These are phyloP conservation scores for Pascua sp. DNA, from an alignment of 1,284 basidiomycete species.

Conservation along the genomic window DNA sequence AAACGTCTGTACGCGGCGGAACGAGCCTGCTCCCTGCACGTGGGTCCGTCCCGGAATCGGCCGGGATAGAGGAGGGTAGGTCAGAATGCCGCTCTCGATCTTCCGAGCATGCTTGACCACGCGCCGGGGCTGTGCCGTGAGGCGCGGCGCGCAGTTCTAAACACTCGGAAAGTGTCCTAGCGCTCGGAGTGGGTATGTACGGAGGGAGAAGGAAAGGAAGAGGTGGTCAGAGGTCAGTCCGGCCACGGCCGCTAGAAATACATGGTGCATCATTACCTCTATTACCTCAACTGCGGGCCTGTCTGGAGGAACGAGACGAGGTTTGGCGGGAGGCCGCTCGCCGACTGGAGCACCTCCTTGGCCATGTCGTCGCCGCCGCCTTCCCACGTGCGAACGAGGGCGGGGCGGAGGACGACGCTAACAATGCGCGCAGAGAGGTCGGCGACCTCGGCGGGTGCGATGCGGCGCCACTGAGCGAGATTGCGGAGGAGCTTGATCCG, in stretches of 20 bases:
- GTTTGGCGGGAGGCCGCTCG: constrained; percentile 25
- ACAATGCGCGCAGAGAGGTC: constrained; percentile 61
- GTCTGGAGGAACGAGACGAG: constrained; percentile 27
- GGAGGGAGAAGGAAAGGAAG: too few relatives aligned
- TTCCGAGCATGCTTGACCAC: constrained; percentile 18
- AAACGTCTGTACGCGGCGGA: constrained; percentile 32
- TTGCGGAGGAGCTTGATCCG: constrained; percentile 70
- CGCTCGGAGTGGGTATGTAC: too few relatives aligned
- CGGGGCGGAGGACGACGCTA: constrained; percentile 61
- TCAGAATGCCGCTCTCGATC: constrained; percentile 37
- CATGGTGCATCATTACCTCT: constrained; percentile 2
- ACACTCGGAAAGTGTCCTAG: too few relatives aligned
- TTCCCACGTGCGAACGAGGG: constrained; percentile 78
- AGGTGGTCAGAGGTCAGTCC: too few relatives aligned
- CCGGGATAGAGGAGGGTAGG: constrained; percentile 22
- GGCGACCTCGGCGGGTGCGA: constrained; percentile 61
- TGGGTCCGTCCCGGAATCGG: constrained; percentile 5
- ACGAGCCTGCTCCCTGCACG: constrained; percentile 27
- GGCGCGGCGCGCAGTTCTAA: not conserved
- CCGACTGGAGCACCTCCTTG: constrained; percentile 55
- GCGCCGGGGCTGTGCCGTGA: not conserved
- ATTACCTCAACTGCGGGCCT: constrained; percentile 22
- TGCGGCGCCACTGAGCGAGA: constrained; percentile 70
- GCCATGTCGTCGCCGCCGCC: constrained; percentile 69
- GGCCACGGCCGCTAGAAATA: too few relatives aligned